Percentiles rank a stretch among this genome's conserved stretches.
Evolutionary conservation across 805 yeast species (phyloP).

Genomic region (Cyberlindnera japonica): DNA sequence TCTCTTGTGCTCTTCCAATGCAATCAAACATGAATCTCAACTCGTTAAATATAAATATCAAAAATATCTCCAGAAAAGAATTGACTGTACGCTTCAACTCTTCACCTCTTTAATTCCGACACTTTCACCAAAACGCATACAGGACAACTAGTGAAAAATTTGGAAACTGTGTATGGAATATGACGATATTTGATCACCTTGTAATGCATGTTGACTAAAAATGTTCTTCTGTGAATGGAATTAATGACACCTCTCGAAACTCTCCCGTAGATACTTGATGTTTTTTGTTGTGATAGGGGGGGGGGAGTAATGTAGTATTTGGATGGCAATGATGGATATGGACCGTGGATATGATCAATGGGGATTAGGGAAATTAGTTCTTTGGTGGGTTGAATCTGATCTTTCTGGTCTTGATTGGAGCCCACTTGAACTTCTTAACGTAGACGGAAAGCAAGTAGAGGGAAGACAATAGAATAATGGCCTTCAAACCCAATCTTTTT

Average conservation of each 20-base stretch:
- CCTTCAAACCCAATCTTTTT: conserved; percentile 94
- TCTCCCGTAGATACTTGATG: conserved; percentile 4
- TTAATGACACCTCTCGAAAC: background rate
- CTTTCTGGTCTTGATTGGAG: conserved; percentile 92
- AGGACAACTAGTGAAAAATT: conserved; percentile 2
- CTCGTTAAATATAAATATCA: conserved; percentile 16
- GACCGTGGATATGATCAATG: background rate
- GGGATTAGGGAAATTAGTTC: conserved; percentile 36
- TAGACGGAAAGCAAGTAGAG: conserved; percentile 80
- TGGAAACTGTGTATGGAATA: conserved; percentile 5
- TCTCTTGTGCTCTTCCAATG: conserved; percentile 1
- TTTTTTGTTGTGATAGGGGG: conserved; percentile 1
- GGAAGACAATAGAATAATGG: conserved; percentile 72
- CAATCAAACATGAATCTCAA: conserved; percentile 6
- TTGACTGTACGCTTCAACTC: too few relatives aligned
- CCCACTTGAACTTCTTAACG: conserved; percentile 98
- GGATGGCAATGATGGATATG: background rate
- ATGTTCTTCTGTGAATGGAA: conserved; percentile 8
- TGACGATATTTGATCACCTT: background rate
- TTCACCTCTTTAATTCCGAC: background rate
- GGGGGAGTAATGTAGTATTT: background rate
- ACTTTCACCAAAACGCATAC: conserved; percentile 3
- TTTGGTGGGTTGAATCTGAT: conserved; percentile 89
- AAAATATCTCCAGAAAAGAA: conserved; percentile 6
- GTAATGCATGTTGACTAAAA: background rate